Evolutionary conservation across 495 filamentous ascomycete species (phyloP).

Genomic region (Pyrenula aspistea): DNA sequence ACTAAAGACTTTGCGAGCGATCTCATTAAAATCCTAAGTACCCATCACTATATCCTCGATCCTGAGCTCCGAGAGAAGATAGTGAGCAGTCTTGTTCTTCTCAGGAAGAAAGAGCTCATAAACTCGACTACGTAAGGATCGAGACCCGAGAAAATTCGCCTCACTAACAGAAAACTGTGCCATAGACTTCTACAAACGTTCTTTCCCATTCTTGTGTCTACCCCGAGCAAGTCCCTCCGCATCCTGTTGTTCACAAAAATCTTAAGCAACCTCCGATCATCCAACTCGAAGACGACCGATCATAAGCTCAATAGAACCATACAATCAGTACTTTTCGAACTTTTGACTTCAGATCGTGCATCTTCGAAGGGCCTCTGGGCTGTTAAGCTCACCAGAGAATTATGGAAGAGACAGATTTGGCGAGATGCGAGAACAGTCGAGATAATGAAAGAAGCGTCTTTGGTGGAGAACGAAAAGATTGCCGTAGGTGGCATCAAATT

Average conservation of each 20-base stretch:
- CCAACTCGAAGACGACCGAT: slow-evolving; percentile 75
- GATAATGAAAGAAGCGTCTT: slow-evolving; percentile 81
- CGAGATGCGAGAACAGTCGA: slow-evolving; percentile 78
- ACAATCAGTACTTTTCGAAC: slow-evolving; percentile 83
- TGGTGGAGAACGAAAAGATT: slow-evolving; percentile 82
- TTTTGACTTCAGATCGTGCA: slow-evolving; percentile 71
- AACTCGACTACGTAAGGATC: slow-evolving; percentile 55
- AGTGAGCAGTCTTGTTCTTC: slow-evolving; percentile 75
- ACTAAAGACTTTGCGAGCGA: slow-evolving; percentile 68
- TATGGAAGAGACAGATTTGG: slow-evolving; percentile 87
- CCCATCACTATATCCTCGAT: slow-evolving; percentile 71
- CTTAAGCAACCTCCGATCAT: slow-evolving; percentile 72
- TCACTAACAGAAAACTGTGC: not conserved
- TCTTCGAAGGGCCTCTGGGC: slow-evolving; percentile 89
- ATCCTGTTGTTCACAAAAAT: slow-evolving; percentile 82
- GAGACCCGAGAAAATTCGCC: too few relatives aligned
- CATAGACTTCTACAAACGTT: slow-evolving; percentile 66
- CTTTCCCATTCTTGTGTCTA: slow-evolving; percentile 81
- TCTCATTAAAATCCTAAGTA: slow-evolving; percentile 63
- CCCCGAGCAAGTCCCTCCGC: slow-evolving; percentile 76
- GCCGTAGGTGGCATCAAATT: slow-evolving; percentile 77
- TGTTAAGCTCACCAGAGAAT: slow-evolving; percentile 73
- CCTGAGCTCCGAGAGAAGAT: slow-evolving; percentile 83
- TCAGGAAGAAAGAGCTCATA: slow-evolving; percentile 83
- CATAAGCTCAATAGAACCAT: slow-evolving; percentile 87